Conservation (phyloP, 2,329 filamentous ascomycete genomes). For the Hirsutella minnesotensis region DNA sequence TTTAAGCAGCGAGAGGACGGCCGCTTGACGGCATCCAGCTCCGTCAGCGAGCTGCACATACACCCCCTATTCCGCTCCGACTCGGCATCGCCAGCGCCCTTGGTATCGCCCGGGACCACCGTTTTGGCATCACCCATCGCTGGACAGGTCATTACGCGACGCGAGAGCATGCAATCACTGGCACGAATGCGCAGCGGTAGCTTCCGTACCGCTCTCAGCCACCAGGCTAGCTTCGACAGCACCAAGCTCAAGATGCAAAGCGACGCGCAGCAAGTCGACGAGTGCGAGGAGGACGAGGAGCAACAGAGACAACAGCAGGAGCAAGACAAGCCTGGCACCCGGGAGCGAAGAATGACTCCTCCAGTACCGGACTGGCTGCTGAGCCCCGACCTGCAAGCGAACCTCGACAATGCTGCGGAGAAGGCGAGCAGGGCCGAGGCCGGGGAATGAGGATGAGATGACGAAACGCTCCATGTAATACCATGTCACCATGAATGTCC, state of each 20-base stretch:
- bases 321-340: neutral
- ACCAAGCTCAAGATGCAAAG: slow-evolving; percentile 1
- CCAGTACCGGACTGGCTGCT: slow-evolving; percentile 52
- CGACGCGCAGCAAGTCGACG: neutral
- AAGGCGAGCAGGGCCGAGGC: neutral
- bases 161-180: slow-evolving; percentile 36
- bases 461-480: no score
- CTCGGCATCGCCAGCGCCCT: slow-evolving; percentile 53
- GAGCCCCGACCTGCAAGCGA: slow-evolving; percentile 37
- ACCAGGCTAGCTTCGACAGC: slow-evolving; percentile 34
- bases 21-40: slow-evolving; percentile 11
- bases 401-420: slow-evolving; percentile 11
- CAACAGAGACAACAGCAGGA: neutral
- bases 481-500: no score
- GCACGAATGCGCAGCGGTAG: slow-evolving; percentile 45
- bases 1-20: slow-evolving; percentile 16
- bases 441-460: neutral
- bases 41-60: slow-evolving; percentile 52
- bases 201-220: slow-evolving; percentile 35
- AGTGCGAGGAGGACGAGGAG: neutral
- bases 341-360: slow-evolving; percentile 40
- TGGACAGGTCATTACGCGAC: slow-evolving; percentile 49
- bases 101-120: slow-evolving; percentile 56
- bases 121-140: slow-evolving; percentile 60
- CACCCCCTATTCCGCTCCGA: slow-evolving; percentile 69